Evolutionary conservation across 2,329 filamentous ascomycete genomes (phyloP).

Genomic region (Stemphylium beticola): DNA sequence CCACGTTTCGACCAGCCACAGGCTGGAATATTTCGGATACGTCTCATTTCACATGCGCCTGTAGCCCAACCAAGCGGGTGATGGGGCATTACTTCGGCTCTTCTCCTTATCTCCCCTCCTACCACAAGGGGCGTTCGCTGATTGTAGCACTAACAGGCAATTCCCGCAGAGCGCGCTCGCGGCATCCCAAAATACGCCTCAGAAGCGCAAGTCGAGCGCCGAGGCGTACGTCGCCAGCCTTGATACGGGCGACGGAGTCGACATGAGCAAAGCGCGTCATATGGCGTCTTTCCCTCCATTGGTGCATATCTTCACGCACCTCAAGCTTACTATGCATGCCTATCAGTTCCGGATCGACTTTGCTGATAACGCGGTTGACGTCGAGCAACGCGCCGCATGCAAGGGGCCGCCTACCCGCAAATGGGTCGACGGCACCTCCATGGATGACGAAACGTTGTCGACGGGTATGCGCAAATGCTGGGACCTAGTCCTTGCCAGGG

Average conservation of each 20-base stretch:
- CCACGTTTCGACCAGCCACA: not conserved
- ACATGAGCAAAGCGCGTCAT: conserved; percentile 24
- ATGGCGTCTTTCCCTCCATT: conserved; percentile 34
- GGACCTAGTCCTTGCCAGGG: conserved; percentile 27
- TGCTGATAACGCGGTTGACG: conserved; percentile 17
- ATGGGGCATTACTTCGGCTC: conserved; percentile 3
- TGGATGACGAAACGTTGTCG: conserved; percentile 44
- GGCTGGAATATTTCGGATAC: not conserved
- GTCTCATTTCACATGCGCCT: not conserved
- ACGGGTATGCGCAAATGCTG: conserved; percentile 49
- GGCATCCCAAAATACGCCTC: conserved; percentile 19
- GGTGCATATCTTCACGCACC: conserved; percentile 45
- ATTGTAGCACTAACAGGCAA: conserved; percentile 29
- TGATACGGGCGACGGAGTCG: conserved; percentile 12
- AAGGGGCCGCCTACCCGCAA: conserved; percentile 30
- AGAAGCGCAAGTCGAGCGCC: conserved; percentile 34
- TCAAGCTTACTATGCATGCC: conserved; percentile 46
- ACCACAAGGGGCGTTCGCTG: conserved; percentile 7
- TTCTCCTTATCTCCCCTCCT: not conserved
- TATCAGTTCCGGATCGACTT: conserved; percentile 27
- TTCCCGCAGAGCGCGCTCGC: conserved; percentile 40
- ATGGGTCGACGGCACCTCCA: conserved; percentile 38
- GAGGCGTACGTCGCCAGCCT: conserved; percentile 29
- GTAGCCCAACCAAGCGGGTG: not conserved
- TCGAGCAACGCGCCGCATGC: conserved; percentile 16